These are phyloP conservation scores for Endoconidiophora polonica DNA, from an alignment of 2,329 filamentous ascomycete genomes.

Conservation along the genomic window DNA sequence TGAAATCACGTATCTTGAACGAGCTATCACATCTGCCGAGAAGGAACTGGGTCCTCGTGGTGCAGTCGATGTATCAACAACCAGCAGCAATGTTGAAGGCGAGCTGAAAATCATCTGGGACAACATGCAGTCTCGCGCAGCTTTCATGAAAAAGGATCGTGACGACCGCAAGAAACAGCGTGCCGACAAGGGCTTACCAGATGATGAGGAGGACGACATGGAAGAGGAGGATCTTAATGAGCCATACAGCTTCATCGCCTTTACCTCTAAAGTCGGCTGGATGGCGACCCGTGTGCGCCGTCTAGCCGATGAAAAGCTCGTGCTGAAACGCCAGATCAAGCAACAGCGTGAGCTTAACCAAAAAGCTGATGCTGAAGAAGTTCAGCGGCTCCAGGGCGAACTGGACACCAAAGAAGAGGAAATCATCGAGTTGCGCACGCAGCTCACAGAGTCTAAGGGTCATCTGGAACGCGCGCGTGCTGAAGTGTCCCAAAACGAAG, in stretches of 20 bases:
- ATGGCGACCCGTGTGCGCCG: slow-evolving; percentile 61
- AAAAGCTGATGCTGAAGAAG: slow-evolving; percentile 61
- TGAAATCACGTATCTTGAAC: slow-evolving; percentile 52
- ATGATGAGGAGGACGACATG: slow-evolving; percentile 44
- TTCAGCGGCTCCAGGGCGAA: slow-evolving; percentile 19
- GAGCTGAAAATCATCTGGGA: slow-evolving; percentile 40
- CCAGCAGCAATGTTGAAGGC: slow-evolving; percentile 39
- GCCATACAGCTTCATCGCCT: slow-evolving; percentile 55
- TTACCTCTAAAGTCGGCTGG: slow-evolving; percentile 63
- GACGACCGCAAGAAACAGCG: slow-evolving; percentile 35
- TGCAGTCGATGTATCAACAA: slow-evolving; percentile 13
- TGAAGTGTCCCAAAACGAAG: slow-evolving; percentile 16
- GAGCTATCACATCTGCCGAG: slow-evolving; percentile 21
- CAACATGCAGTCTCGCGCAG: slow-evolving; percentile 33
- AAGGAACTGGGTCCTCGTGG: slow-evolving; percentile 11
- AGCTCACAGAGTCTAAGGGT: slow-evolving; percentile 13
- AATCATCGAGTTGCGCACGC: slow-evolving; percentile 12
- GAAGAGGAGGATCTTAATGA: slow-evolving; percentile 45
- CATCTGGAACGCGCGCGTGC: slow-evolving; percentile 12
- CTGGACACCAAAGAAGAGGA: slow-evolving; percentile 13
- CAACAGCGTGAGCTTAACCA: slow-evolving; percentile 86
- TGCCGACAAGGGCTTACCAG: slow-evolving; percentile 38
- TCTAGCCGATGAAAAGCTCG: slow-evolving; percentile 73
- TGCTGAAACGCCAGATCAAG: slow-evolving; percentile 81
- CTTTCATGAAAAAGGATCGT: slow-evolving; percentile 36